A percentile compares a stretch with the other conserved stretches of the same genome.
Evolutionary conservation across 1,139 yeast species (phyloP).

Genomic region (Kurtzmaniella quercitrusa): DNA sequence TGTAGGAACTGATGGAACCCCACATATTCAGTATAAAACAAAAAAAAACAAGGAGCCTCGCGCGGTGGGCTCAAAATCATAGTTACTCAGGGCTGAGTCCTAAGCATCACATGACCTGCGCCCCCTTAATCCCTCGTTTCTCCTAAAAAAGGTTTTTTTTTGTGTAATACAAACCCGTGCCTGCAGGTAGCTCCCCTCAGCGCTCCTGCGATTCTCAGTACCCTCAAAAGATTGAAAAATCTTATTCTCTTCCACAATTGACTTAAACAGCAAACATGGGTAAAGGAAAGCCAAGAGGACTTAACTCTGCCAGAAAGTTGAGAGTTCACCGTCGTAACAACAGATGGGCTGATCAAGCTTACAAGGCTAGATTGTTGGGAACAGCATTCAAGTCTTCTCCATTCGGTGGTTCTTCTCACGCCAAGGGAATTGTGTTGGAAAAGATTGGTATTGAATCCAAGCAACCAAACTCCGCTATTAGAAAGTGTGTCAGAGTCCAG

Average conservation of each 20-base stretch:
- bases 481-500: slow-evolving; percentile 99
- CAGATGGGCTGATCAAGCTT: slow-evolving; percentile 99
- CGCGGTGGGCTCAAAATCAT: too few species aligned
- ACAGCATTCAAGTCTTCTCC: slow-evolving; percentile 99
- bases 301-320: slow-evolving; percentile 99
- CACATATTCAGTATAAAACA: too few species aligned
- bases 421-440: slow-evolving; percentile 99
- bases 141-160: slow-evolving; percentile 3
- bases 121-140: background rate
- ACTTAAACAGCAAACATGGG: slow-evolving; percentile 52
- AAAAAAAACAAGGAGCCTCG: too few species aligned
- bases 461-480: slow-evolving; percentile 99
- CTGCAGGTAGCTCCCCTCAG: background rate
- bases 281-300: slow-evolving; percentile 96
- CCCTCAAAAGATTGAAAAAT: slow-evolving; percentile 4
- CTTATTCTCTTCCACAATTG: slow-evolving; percentile 3
- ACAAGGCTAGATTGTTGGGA: slow-evolving; percentile 98
- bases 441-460: slow-evolving; percentile 99
- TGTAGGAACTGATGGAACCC: too few species aligned
- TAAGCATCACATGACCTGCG: background rate
- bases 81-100: background rate
- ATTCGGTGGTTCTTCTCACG: slow-evolving; percentile 99
- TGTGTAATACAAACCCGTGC: background rate
- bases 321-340: slow-evolving; percentile 99
- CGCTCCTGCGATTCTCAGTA: background rate